Evolutionary conservation across 2,329 filamentous ascomycete species (phyloP).

Genomic region (Aspergillus chevalieri): DNA sequence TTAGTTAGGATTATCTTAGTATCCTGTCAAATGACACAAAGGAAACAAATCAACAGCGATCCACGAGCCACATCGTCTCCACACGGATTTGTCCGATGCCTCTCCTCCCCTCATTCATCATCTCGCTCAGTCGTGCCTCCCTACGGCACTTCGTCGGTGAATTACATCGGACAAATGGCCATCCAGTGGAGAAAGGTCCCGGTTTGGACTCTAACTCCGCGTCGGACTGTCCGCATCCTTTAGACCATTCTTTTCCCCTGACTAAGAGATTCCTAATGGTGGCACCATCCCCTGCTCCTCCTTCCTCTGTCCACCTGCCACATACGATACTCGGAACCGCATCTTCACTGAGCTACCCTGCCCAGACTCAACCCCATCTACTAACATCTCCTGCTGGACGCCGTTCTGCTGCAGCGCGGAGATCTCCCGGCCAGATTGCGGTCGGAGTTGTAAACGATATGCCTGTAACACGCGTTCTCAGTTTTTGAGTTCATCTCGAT

Average conservation of each 20-base stretch:
- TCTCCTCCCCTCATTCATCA: background rate
- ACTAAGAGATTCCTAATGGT: slow-evolving; percentile 65
- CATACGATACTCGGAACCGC: slow-evolving; percentile 81
- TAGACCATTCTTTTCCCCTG: background rate
- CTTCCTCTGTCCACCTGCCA: slow-evolving; percentile 54
- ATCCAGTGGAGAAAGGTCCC: no score
- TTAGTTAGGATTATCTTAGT: background rate
- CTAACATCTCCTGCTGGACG: slow-evolving; percentile 72
- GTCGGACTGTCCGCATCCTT: background rate
- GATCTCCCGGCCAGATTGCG: slow-evolving; percentile 74
- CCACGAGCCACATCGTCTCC: background rate
- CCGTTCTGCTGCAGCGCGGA: slow-evolving; percentile 66
- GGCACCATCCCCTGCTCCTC: slow-evolving; percentile 82
- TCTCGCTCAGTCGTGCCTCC: background rate
- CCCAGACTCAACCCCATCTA: slow-evolving; percentile 66
- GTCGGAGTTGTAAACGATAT: slow-evolving; percentile 72
- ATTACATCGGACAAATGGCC: no score
- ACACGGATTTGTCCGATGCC: background rate
- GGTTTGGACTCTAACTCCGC: background rate
- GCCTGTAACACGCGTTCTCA: slow-evolving; percentile 48
- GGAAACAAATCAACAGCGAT: background rate
- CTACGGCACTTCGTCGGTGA: background rate
- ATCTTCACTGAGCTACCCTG: slow-evolving; percentile 80
- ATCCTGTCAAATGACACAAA: background rate
- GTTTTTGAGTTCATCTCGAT: background rate